Evolutionary conservation across 345 rosid genomes (phyloP), one percentile per base, ranked within the genome.

Genomic region (Lepidium didymum): DNA sequence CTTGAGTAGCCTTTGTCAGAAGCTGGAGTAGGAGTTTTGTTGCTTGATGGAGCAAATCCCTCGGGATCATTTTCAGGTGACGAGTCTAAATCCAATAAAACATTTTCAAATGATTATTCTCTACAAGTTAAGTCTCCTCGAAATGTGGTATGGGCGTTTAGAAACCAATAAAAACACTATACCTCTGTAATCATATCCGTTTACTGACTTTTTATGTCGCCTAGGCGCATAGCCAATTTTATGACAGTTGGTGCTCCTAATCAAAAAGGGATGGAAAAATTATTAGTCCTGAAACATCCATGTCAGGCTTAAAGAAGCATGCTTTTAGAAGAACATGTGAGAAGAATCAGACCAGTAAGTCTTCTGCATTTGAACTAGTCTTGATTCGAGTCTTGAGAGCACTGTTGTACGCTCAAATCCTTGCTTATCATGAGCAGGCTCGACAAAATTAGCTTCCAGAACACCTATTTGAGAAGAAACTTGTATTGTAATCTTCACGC

Each of bases 371-470:
- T 92, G 91, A 65, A 84, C 38, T 56, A 92, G 84, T 40, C 87
- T 82, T 41, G 81, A 50, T 80, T 90, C 97, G 18, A 92, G 92
- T 77, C 91, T 86, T 40, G 96, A 82, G 76, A 92, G 90, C 75
- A 90, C 96, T 23, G 86, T 86, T 21, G 98, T 92, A 44, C 93
- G 89, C 79, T 89, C 96, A 79, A 92, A 89, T 16, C 96, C 96
- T 78, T 92, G 98, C 84, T 92, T 92, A 79, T 92, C 95, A 78
- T 92, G 96, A 68, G 98, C 96, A 67, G 98, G 98, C 77, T 92
- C 96, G 27, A 92, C 87, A 77, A 92, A 92, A 82, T 92, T 85
- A 67, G 98, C 98, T 80, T 92, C 98, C 77, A 92, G 73, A 16
- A 89, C 89, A 77, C 98, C 98, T 89, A 67, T 54, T 63, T 59